Evolutionary conservation across 2,329 filamentous ascomycete species (phyloP), one percentile per base, ranked within the genome.

Genomic region (Rhynchosporium agropyri): DNA sequence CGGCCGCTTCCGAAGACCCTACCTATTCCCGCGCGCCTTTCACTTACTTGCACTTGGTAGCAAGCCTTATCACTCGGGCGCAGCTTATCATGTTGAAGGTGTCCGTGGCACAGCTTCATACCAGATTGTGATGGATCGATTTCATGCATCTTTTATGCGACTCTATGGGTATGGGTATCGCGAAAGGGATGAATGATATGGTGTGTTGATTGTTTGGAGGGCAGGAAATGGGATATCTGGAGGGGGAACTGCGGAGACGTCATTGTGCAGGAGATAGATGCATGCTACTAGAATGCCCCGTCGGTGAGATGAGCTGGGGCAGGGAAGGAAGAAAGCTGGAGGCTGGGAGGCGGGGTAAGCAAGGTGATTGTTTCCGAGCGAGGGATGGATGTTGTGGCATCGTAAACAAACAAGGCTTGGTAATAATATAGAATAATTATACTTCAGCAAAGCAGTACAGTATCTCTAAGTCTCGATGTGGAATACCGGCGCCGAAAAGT

Each of bases 21-120:
- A 31, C 20, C 20, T 20, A 31, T 26, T 38, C 29, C 38, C 5
- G 15, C 33, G 0, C 50, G 10, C n/a, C 29, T 9, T 9, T 7
- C 13, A 7, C 48, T 31, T 13, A 31, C 36, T n/a, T 20, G 26
- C 50, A 54, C 15, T 29, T 38, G 9, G 5, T 6, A 9, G 1
- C 33, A 36, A 36, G 33, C 33, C 38, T 20, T 33, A 26, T 29
- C 51, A 42, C n/a, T 42, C 36, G 51, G 51, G 51, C 36, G 51
- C 51, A 42, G 36, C 31, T 36, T 40, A 33, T 54, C 33, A 54
- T 54, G 1, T 54, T 54, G 51, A 42, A 9, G 20, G 5, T 13
- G 40, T 36, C 26, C 9, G 51, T 54, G 51, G 51, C 51, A 33
- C 51, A 54, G 51, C 51, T 33, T 36, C 9, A 42, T 54, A 28